phyloP scores from a whole-genome alignment of 768 basidiomycete genomes.

The Lactarius trivialis region DNA sequence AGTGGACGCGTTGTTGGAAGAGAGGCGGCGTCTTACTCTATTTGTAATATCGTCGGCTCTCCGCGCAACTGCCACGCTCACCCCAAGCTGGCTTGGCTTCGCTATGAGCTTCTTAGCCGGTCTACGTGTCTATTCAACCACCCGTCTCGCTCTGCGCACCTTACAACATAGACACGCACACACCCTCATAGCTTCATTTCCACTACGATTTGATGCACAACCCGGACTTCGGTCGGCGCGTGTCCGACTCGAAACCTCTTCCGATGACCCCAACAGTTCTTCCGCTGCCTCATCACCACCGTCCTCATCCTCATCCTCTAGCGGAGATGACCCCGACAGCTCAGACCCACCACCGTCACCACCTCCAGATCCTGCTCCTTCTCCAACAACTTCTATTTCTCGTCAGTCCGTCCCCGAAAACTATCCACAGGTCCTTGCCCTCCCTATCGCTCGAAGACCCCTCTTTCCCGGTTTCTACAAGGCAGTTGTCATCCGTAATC shows the following conservation, averaged over 20 bases:
- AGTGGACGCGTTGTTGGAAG: neutral
- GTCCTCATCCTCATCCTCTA: conserved; percentile 38
- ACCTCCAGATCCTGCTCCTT: conserved; percentile 31
- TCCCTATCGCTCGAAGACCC: conserved; percentile 91
- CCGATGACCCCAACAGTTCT: conserved; percentile 21
- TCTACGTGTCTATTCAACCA: neutral
- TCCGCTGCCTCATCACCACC: conserved; percentile 33
- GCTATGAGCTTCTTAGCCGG: conserved; percentile 4
- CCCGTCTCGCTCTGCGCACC: neutral
- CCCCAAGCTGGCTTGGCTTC: neutral
- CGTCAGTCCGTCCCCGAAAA: conserved; percentile 84
- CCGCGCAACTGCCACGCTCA: no score
- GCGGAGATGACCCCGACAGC: conserved; percentile 32
- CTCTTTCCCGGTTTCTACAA: conserved; percentile 99
- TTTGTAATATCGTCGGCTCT: no score
- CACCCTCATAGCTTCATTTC: neutral
- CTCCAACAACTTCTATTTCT: conserved; percentile 52
- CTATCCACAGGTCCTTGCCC: conserved; percentile 90
- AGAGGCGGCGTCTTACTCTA: neutral
- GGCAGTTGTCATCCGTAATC: conserved; percentile 89
- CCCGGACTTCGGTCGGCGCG: neutral
- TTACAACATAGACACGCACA: neutral
- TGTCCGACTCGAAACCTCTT: conserved; percentile 14
- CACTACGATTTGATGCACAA: neutral
- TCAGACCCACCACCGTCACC: conserved; percentile 38